Evolutionary conservation across 2,329 filamentous ascomycete species (phyloP).

Genomic region (Ophiostoma sp.): DNA sequence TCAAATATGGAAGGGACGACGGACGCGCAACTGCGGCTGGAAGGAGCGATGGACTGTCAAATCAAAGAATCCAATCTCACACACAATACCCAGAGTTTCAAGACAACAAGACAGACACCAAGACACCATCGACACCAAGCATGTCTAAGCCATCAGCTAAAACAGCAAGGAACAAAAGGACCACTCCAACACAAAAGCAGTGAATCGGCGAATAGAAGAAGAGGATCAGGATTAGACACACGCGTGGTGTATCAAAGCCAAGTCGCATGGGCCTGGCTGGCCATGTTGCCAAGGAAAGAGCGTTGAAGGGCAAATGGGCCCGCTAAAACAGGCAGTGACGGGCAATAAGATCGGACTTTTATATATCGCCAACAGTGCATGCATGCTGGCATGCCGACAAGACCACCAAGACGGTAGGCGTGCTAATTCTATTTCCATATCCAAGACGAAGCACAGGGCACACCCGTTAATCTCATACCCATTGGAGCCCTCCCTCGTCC

Average conservation of each 20-base stretch:
- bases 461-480: slow-evolving; percentile 1
- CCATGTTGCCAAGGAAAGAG: slow-evolving; percentile 18
- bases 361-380: background rate
- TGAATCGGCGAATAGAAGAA: slow-evolving; percentile 2
- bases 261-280: slow-evolving; percentile 11
- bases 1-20: background rate
- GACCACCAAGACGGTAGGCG: no score
- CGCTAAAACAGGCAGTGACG: background rate
- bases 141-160: slow-evolving; percentile 1
- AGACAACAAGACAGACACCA: background rate
- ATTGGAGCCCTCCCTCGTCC: slow-evolving; percentile 17
- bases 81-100: background rate
- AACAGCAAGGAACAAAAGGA: background rate
- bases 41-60: background rate
- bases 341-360: background rate
- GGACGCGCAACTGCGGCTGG: background rate
- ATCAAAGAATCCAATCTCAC: no score
- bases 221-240: background rate
- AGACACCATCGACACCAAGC: background rate
- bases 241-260: background rate
- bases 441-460: slow-evolving; percentile 5
- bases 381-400: background rate
- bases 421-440: background rate
- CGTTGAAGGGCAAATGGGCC: slow-evolving; percentile 10
- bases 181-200: background rate